These are phyloP conservation scores for Moniliophthora roreri DNA, from an alignment of 1,284 basidiomycete genomes.

Conservation along the genomic window DNA sequence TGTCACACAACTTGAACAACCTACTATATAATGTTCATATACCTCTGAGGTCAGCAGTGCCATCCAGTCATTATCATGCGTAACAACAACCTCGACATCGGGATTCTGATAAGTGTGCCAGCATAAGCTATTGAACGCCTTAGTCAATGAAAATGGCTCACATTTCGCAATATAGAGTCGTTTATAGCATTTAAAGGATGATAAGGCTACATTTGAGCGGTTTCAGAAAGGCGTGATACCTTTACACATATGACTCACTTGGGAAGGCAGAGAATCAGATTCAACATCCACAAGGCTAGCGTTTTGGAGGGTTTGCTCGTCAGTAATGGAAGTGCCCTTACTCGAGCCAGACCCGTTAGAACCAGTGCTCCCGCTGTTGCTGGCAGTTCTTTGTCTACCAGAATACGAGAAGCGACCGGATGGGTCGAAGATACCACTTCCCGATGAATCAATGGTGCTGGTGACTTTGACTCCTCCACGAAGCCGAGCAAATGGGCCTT, in stretches of 20 bases:
- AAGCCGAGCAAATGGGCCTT: neutral
- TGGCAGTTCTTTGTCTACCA: neutral
- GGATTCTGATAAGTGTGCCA: neutral
- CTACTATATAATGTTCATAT: too few relatives aligned
- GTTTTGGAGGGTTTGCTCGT: too few relatives aligned
- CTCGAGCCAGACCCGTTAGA: too few relatives aligned
- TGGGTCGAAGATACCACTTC: neutral
- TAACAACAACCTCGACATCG: neutral
- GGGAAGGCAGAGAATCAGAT: too few relatives aligned
- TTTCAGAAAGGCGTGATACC: neutral
- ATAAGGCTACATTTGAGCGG: neutral
- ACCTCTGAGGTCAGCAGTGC: neutral
- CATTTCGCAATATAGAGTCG: neutral
- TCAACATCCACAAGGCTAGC: too few relatives aligned
- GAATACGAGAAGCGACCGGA: neutral
- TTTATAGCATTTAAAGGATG: constrained; percentile 7
- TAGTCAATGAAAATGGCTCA: neutral
- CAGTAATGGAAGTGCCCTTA: too few relatives aligned
- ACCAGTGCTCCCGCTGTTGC: neutral
- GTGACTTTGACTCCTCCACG: neutral
- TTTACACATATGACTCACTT: neutral
- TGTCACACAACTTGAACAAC: too few relatives aligned
- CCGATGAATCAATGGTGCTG: neutral
- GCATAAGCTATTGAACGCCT: neutral
- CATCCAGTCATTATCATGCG: neutral